Evolutionary conservation across 768 basidiomycete species (phyloP).

Genomic region (Rhodotorula graminis): DNA sequence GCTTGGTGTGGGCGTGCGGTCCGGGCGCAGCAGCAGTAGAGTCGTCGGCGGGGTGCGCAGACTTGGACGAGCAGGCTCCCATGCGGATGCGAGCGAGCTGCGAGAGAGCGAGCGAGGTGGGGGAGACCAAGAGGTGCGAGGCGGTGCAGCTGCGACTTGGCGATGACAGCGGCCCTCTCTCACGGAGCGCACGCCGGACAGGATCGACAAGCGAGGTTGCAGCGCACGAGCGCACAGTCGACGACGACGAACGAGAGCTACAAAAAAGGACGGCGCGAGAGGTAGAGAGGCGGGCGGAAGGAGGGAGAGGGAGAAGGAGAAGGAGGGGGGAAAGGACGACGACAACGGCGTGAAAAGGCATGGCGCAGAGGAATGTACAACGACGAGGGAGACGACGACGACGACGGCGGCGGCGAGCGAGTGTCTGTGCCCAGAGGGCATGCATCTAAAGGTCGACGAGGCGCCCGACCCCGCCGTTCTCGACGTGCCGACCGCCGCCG

Average conservation of each 20-base stretch:
- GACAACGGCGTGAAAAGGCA: not conserved
- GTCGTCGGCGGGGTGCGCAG: not conserved
- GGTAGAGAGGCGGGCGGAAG: not conserved
- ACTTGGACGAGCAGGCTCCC: constrained; percentile 10
- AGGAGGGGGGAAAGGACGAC: not conserved
- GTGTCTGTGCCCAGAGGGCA: not conserved
- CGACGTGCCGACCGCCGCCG: not conserved
- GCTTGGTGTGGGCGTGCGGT: not conserved
- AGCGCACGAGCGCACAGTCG: no score
- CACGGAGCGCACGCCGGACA: not conserved
- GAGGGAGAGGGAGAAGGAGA: no score
- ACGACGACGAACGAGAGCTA: not conserved
- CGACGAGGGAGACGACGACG: not conserved
- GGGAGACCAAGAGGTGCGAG: not conserved
- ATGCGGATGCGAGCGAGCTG: not conserved
- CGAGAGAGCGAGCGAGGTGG: not conserved
- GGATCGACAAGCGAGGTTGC: not conserved
- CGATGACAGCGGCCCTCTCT: not conserved
- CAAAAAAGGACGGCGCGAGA: not conserved
- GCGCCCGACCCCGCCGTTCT: not conserved
- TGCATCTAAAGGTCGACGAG: constrained; percentile 5
- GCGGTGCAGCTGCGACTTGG: not conserved
- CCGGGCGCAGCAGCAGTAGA: not conserved
- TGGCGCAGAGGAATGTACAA: not conserved
- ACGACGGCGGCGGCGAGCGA: not conserved